phyloP scores from a whole-genome alignment of 352 stramenopile species.

The Pythium volutum region DNA sequence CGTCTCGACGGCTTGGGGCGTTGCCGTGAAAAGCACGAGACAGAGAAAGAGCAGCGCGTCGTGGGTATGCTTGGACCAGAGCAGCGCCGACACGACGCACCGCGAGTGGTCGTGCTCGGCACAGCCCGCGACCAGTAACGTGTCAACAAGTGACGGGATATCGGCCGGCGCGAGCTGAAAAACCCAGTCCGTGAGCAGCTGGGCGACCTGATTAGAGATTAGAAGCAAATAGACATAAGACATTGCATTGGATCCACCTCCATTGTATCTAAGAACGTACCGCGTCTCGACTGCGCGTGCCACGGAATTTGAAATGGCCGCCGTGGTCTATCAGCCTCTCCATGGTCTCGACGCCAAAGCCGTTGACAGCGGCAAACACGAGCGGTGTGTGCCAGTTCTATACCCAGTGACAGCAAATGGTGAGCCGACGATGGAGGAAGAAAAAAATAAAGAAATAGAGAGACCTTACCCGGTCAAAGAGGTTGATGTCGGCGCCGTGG shows the following conservation, averaged over 20 bases:
- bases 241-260: neutral
- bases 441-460: neutral
- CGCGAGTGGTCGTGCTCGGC: slow-evolving; percentile 14
- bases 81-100: slow-evolving; percentile 15
- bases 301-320: slow-evolving; percentile 16
- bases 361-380: slow-evolving; percentile 14
- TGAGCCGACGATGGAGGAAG: too few relatives aligned
- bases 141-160: slow-evolving; percentile 17
- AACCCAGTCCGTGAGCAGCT: slow-evolving; percentile 18
- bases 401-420: neutral
- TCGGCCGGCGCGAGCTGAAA: slow-evolving; percentile 9
- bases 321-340: slow-evolving; percentile 20
- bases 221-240: neutral
- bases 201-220: slow-evolving; percentile 8
- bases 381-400: slow-evolving; percentile 19
- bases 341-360: slow-evolving; percentile 16
- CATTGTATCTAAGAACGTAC: neutral
- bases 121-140: slow-evolving; percentile 12
- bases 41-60: slow-evolving; percentile 23
- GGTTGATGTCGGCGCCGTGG: slow-evolving; percentile 19
- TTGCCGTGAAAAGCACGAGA: slow-evolving; percentile 19
- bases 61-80: slow-evolving; percentile 24
- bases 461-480: slow-evolving; percentile 21
- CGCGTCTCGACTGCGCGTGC: neutral
- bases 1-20: neutral